Conservation (phyloP, 495 filamentous ascomycete species). For the Neurospora sp. region DNA sequence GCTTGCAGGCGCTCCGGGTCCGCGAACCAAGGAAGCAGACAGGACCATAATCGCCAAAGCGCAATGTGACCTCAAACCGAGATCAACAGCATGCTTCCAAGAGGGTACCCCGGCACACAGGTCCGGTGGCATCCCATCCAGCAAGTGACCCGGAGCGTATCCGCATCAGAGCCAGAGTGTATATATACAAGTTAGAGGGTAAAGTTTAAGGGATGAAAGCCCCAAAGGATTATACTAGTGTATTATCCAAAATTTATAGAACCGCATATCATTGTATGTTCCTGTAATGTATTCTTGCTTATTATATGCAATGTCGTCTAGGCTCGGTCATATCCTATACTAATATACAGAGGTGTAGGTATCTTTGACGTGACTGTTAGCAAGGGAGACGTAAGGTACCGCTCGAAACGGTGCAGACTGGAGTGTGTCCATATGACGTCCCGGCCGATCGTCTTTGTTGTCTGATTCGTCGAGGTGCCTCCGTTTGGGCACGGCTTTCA, state of each 20-base stretch:
- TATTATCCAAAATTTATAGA: background rate
- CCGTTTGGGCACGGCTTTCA: background rate
- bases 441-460: background rate
- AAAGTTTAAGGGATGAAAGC: background rate
- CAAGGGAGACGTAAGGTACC: background rate
- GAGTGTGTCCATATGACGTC: background rate
- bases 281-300: background rate
- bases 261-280: background rate
- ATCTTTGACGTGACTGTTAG: background rate
- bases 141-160: background rate
- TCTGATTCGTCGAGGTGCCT: background rate
- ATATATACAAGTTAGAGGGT: background rate
- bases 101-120: background rate
- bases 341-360: background rate
- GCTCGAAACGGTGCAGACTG: background rate
- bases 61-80: background rate
- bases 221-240: background rate
- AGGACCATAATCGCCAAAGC: background rate
- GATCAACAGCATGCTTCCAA: background rate
- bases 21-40: background rate
- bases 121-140: background rate
- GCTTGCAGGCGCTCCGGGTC: background rate
- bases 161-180: too few species aligned
- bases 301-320: background rate
- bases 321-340: background rate